A percentile compares a stretch with the other conserved stretches of the same genome.
phyloP scores from a whole-genome alignment of 78 protist species.

The Chrysochromulina parva region DNA sequence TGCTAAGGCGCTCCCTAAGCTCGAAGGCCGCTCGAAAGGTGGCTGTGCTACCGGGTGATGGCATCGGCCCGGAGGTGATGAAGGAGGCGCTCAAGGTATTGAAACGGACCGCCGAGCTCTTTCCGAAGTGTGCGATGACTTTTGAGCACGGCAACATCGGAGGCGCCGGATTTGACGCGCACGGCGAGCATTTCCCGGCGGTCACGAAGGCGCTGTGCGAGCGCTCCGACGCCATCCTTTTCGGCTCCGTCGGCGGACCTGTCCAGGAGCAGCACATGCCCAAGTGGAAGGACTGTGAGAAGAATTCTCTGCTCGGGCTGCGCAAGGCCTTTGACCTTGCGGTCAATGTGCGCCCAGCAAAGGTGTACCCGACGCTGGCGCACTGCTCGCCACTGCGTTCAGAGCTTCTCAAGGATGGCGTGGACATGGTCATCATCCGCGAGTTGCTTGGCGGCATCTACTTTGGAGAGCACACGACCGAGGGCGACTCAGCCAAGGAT shows the following conservation, averaged over 20 bases:
- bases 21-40: background rate
- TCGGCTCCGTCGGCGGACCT: conserved; percentile 49
- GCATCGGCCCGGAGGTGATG: conserved; percentile 30
- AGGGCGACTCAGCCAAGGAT: conserved; percentile 26
- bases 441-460: conserved; percentile 21
- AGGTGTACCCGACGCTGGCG: conserved; percentile 25
- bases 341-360: conserved; percentile 32
- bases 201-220: background rate
- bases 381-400: background rate
- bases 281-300: conserved; percentile 34
- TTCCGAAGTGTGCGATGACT: background rate
- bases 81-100: conserved; percentile 37
- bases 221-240: conserved; percentile 7
- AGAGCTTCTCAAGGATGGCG: conserved; percentile 23
- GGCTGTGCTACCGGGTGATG: conserved; percentile 17
- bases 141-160: background rate
- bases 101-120: background rate
- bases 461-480: conserved; percentile 24
- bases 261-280: conserved; percentile 13
- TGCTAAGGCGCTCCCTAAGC: too few species aligned
- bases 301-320: conserved; percentile 33
- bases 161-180: background rate
- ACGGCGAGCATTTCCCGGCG: conserved; percentile 12
- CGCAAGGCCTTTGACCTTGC: conserved; percentile 36
- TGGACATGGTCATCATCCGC: conserved; percentile 3